Base-by-base conservation (phyloP, 306 rosid genomes). In the Prosopis cineraria region DNA sequence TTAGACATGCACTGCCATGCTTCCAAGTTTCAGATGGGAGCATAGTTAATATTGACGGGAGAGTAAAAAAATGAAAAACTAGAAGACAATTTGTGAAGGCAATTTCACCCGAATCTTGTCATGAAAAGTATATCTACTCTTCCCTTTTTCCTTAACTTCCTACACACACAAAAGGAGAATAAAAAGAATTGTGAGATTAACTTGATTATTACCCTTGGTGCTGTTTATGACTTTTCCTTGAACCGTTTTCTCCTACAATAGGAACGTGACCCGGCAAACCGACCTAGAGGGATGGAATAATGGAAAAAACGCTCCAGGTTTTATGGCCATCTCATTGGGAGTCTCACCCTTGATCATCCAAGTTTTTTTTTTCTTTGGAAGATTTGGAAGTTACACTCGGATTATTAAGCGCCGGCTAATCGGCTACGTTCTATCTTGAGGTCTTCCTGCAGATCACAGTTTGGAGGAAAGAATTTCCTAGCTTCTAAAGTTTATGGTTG, bases 261-360 rank as follows among this genome's bases (percentile, higher is more conserved):
- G 93, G 90, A 85, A 72, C 76, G 33, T 43, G 83, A 88, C 50
- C 73, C 74, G 31, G 82, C 33, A 72, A 86, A 45, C 14, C 81
- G 85, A 77, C 73, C 87, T 78, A 50, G 80, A 25, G 62, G 69
- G 56, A 81, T 53, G 29, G 75, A 37, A 64, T 82, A 66, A 62
- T 39, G 29, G 37, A 75, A 72, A 72, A 44, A 36, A 24, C 47
- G 30, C 77, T 74, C 75, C 69, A 45, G 17, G 16, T 25, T 13
- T 13, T 14, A 52, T 41, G 31, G 20, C 77, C 63, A 52, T 50
- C 30, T 56, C 73, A 4, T 36, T 65, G 50, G 74, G 69, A 74
- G 75, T 65, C 69, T 58, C 72, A 53, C 68, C 68, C 27, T 14
- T 44, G 60, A 65, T 74, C 83, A 25, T 56, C 76, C 81, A 73